Base-by-base conservation (phyloP, 148 eudicot genomes). In the Polygonum maritimum region DNA sequence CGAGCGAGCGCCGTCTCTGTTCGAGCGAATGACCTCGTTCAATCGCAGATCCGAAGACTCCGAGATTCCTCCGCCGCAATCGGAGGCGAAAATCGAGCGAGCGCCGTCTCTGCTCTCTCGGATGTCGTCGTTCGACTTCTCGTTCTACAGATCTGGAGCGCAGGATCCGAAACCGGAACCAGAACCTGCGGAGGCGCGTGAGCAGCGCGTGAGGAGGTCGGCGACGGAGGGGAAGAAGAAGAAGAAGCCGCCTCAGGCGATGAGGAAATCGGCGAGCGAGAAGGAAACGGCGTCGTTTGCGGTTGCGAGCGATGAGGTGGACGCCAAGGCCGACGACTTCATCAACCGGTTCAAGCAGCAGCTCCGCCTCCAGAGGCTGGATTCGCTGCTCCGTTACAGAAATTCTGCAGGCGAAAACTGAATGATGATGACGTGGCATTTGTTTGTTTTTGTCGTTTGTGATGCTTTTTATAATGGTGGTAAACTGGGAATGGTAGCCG, bases 311-410 rank as follows among this genome's bases (percentile, higher is more conserved):
- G 74, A 39, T 2, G 74, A 71, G 51, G 96, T 92, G 36, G 97
- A 92, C 52, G 87, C 84, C 1, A 90, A 83, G 40, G 95, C 95
- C 0, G 97, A 92, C 67, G 95, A 90, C 74, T 92, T 92, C 38
- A 92, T 92, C 0, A 80, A 83, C 62, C 80, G 52, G 76, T 92
- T 92, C 55, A 89, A 86, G 78, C 97, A 92, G 80, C 93, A 92
- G 83, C 70, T 92, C 74, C 91, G 86, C 77, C 31, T 92, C 71
- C 96, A 92, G 83, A 82, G 96, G 75, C 71, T 90, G 16, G 93
- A 90, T 18, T 92, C 97, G 0, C 65, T 92, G 70, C 21, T 86
- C 74, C 88, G 93, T 35, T 35, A 67, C 45, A 15, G 71, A 36
- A 67, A 36, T 8, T 67, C 71, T 13, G 40, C 39, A 4, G 38